Evolutionary conservation across 2,329 filamentous ascomycete species (phyloP).

Genomic region (Monosporascus sp.): DNA sequence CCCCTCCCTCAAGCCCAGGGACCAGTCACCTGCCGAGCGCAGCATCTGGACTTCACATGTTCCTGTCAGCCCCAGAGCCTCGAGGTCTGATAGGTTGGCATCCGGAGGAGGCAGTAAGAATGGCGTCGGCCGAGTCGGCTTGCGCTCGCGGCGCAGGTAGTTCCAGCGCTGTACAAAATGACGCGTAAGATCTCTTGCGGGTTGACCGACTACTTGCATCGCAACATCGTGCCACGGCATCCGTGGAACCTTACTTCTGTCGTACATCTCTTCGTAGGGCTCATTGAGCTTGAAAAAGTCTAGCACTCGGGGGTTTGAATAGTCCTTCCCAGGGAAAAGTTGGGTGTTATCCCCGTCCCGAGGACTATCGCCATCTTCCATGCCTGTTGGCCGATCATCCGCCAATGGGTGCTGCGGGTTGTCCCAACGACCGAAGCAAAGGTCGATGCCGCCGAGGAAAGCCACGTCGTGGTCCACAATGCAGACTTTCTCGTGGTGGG

Average conservation of each 20-base stretch:
- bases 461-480: conserved; percentile 94
- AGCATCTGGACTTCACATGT: conserved; percentile 96
- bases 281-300: conserved; percentile 92
- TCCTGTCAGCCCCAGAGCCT: conserved; percentile 81
- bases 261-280: conserved; percentile 98
- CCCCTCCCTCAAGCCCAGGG: conserved; percentile 72
- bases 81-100: conserved; percentile 78
- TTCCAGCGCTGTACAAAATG: conserved; percentile 99
- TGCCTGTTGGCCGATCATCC: conserved; percentile 93
- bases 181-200: conserved; percentile 85
- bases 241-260: conserved; percentile 77
- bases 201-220: conserved; percentile 97
- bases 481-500: conserved; percentile 97
- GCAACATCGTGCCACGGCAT: conserved; percentile 99
- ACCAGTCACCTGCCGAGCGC: conserved; percentile 87
- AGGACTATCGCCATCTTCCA: conserved; percentile 69
- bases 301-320: conserved; percentile 91
- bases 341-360: conserved; percentile 93
- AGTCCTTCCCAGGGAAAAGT: conserved; percentile 95
- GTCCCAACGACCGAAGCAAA: conserved; percentile 97
- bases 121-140: conserved; percentile 87
- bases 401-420: conserved; percentile 86
- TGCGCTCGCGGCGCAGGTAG: conserved; percentile 86
- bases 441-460: conserved; percentile 90
- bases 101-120: conserved; percentile 92